Base-by-base conservation (phyloP, 176 grass and related monocot species). In the Musa beccarii region DNA sequence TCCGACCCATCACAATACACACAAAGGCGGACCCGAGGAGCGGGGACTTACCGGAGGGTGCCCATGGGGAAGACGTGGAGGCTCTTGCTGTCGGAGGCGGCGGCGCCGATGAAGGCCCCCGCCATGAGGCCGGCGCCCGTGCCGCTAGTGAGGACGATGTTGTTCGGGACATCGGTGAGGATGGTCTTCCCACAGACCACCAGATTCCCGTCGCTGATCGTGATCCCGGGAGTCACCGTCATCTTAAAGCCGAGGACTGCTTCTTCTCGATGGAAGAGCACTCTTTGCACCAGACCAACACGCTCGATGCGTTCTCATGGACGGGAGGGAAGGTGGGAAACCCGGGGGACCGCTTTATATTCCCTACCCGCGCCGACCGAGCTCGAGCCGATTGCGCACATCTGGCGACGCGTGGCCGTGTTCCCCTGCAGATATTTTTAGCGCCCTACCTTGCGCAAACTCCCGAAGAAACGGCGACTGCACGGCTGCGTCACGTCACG, bases 51-150 rank as follows among this genome's bases (percentile, higher is more conserved):
- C 92, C 72, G 78, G 72, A 96, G 89, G 12, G 82, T 86, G 16
- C 92, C 92, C 53, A 96, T 55, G 55, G 89, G 84, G 81, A 96
- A 88, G 51, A 89, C 75, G 74, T 92, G 92, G 78, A 71, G 72
- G 89, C 87, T 92, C 78, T 92, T 89, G 74, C 82, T 51, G 70
- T 87, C 82, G 21, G 20, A 76, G 22, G 83, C 87, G 71, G 66
- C 26, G 25, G 81, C 89, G 50, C 92, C 89, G 59, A 96, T 63
- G 78, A 96, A 96, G 69, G 85, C 81, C 59, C 83, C 92, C 0
- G 83, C 78, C 71, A 54, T 73, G 29, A 69, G 66, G 14, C 29
- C 66, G 14, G 8, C 15, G n/a, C 84, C 87, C 0, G 78, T 24
- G 2, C 69, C 85, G 64, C 86, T 83, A 68, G 83, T 81, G 67